Conservation (phyloP, 768 basidiomycete genomes). For the Pleurotus eryngii region DNA sequence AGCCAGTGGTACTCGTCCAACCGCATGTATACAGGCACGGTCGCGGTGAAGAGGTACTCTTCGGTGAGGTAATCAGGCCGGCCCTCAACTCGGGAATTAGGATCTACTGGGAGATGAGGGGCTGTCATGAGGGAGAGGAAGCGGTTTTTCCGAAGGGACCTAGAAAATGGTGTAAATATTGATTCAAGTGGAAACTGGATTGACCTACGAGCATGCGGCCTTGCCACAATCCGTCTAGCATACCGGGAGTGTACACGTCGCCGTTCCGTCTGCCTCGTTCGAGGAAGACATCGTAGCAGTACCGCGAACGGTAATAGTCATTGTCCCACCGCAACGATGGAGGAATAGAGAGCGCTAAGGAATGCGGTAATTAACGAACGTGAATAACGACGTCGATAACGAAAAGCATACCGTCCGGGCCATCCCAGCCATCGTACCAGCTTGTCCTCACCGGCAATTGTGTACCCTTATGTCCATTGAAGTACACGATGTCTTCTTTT, state of each 20-base stretch:
- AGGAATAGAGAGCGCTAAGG: slow-evolving; percentile 1
- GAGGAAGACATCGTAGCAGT: slow-evolving; percentile 35
- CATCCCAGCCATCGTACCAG: slow-evolving; percentile 10
- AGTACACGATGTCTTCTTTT: slow-evolving; percentile 56
- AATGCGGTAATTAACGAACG: neutral
- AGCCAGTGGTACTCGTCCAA: slow-evolving; percentile 50
- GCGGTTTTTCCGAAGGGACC: slow-evolving; percentile 28
- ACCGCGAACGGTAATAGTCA: slow-evolving; percentile 53
- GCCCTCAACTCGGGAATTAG: no score
- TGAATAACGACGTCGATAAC: neutral
- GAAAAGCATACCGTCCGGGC: neutral
- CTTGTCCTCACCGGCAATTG: slow-evolving; percentile 21
- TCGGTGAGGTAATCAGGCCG: slow-evolving; percentile 15
- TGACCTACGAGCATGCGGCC: slow-evolving; percentile 58
- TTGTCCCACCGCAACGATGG: slow-evolving; percentile 43
- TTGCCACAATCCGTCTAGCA: slow-evolving; percentile 56
- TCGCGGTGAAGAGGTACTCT: slow-evolving; percentile 21
- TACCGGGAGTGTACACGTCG: slow-evolving; percentile 45
- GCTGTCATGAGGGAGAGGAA: slow-evolving; percentile 25
- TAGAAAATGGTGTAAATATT: slow-evolving; percentile 9
- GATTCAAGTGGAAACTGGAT: neutral
- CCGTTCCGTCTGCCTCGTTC: slow-evolving; percentile 27
- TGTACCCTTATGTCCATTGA: slow-evolving; percentile 41
- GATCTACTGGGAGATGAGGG: slow-evolving; percentile 19
- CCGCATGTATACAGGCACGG: slow-evolving; percentile 56